phyloP scores from a whole-genome alignment of 2,329 filamentous ascomycete genomes.

The Daldinia sp. region DNA sequence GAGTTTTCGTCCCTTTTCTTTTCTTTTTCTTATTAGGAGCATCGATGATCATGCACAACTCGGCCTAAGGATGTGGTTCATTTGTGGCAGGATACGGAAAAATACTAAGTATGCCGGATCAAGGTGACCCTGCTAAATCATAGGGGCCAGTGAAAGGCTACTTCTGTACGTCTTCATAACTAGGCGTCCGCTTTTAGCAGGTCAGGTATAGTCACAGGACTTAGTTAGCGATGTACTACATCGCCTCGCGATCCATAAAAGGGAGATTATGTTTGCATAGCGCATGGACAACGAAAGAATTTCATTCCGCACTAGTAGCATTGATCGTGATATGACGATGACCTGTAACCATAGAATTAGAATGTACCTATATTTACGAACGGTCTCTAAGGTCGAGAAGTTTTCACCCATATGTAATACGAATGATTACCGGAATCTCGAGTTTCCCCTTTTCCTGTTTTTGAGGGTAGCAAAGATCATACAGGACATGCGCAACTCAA shows the following conservation, averaged over 20 bases:
- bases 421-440: background rate
- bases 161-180: slow-evolving; percentile 14
- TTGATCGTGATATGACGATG: background rate
- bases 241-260: slow-evolving; percentile 15
- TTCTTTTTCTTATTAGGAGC: slow-evolving; percentile 23
- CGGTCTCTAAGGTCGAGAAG: background rate
- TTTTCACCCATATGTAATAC: background rate
- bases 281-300: slow-evolving; percentile 27
- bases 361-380: background rate
- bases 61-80: slow-evolving; percentile 27
- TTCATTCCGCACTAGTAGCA: slow-evolving; percentile 2
- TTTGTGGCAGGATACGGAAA: slow-evolving; percentile 42
- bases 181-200: slow-evolving; percentile 4
- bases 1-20: slow-evolving; percentile 19
- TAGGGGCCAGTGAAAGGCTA: slow-evolving; percentile 31
- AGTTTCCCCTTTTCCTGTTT: background rate
- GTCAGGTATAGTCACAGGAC: slow-evolving; percentile 10
- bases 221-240: slow-evolving; percentile 8
- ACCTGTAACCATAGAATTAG: background rate
- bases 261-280: slow-evolving; percentile 28
- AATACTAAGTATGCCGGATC: slow-evolving; percentile 28
- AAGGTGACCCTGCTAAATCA: slow-evolving; percentile 20
- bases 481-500: background rate
- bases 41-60: slow-evolving; percentile 26
- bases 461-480: background rate